Evolutionary conservation across 2,329 filamentous ascomycete species (phyloP).

Genomic region (Tetracladium maxilliforme): DNA sequence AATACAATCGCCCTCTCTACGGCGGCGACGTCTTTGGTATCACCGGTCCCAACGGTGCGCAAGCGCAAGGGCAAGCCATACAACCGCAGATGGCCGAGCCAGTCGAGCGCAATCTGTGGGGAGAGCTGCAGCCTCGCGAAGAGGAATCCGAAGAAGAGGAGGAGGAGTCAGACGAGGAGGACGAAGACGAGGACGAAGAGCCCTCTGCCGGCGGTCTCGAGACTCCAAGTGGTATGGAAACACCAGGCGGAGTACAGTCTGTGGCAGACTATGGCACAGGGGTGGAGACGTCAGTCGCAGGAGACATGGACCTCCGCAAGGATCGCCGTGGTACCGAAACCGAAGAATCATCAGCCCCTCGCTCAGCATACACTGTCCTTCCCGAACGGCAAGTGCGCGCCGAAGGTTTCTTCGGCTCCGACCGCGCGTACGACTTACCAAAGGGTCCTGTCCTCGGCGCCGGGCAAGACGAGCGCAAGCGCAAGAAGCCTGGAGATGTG

Average conservation of each 20-base stretch:
- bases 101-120: constrained; percentile 81
- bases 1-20: constrained; percentile 80
- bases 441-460: constrained; percentile 63
- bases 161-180: constrained; percentile 55
- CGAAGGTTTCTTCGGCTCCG: constrained; percentile 91
- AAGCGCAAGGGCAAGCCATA: constrained; percentile 43
- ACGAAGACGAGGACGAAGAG: constrained; percentile 48
- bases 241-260: constrained; percentile 67
- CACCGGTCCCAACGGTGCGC: constrained; percentile 34
- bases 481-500: constrained; percentile 93
- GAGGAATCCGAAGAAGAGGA: constrained; percentile 62
- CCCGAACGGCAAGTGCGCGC: constrained; percentile 76
- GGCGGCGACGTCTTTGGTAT: constrained; percentile 93
- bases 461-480: constrained; percentile 64
- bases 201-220: constrained; percentile 52
- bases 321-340: constrained; percentile 74
- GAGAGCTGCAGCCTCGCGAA: constrained; percentile 70
- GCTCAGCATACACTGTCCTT: constrained; percentile 77
- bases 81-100: no score
- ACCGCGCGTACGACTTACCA: constrained; percentile 86
- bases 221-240: constrained; percentile 65
- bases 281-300: constrained; percentile 61
- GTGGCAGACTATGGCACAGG: constrained; percentile 68
- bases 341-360: constrained; percentile 60
- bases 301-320: constrained; percentile 87